phyloP scores from a whole-genome alignment of 2,329 filamentous ascomycete species.

The Diaporthe vaccinii region DNA sequence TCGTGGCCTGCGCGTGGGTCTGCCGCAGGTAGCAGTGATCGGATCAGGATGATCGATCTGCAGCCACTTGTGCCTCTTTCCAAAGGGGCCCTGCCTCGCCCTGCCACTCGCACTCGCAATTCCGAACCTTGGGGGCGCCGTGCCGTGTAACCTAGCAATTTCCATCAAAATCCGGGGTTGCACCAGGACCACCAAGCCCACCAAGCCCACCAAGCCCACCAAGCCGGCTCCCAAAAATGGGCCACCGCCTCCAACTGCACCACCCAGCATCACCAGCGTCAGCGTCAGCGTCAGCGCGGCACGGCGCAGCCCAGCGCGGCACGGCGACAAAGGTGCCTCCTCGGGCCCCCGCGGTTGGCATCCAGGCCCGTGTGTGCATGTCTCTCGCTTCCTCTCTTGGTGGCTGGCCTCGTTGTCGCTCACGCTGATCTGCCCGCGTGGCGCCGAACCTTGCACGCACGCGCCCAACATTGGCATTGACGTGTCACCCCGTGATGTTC shows the following conservation, averaged over 20 bases:
- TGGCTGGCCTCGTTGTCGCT: not conserved
- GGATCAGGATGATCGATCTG: slow-evolving; percentile 26
- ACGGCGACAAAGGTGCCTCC: not conserved
- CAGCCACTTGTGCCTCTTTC: not conserved
- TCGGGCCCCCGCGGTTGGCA: slow-evolving; percentile 1
- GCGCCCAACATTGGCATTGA: slow-evolving; percentile 23
- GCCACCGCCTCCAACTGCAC: not conserved
- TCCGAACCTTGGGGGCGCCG: not conserved
- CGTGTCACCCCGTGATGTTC: slow-evolving; percentile 35
- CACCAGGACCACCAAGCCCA: slow-evolving; percentile 25
- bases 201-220: slow-evolving; percentile 1
- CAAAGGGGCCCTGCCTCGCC: not conserved
- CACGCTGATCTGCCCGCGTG: slow-evolving; percentile 21
- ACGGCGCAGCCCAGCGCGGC: slow-evolving; percentile 16
- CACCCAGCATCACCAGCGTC: not conserved
- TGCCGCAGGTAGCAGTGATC: not conserved
- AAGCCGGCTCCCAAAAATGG: slow-evolving; percentile 29
- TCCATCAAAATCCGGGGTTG: slow-evolving; percentile 34
- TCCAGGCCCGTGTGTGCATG: not conserved
- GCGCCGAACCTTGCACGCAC: slow-evolving; percentile 28
- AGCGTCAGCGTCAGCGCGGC: slow-evolving; percentile 11
- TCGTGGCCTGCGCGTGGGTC: not conserved
- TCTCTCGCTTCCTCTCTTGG: not conserved
- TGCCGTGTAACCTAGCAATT: slow-evolving; percentile 32
- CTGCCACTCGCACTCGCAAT: slow-evolving; percentile 7